Percentiles rank a stretch among this genome's conserved stretches.
Conservation (phyloP, 495 filamentous ascomycete genomes). For the Zalerion maritima region DNA sequence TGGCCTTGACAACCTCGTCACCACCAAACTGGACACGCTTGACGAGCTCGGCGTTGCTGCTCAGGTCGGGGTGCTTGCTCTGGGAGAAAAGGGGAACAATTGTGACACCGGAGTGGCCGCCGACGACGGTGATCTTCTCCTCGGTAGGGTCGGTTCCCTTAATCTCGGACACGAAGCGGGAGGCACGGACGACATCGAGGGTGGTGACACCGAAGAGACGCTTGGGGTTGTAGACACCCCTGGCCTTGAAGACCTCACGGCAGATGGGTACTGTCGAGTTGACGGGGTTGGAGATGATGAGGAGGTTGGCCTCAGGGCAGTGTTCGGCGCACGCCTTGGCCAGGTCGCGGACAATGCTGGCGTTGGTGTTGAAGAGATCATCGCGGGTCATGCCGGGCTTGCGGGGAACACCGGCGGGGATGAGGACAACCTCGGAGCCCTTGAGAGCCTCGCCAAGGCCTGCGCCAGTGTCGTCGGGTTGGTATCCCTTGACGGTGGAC, state of each 20-base stretch:
- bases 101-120: constrained; percentile 94
- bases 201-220: constrained; percentile 98
- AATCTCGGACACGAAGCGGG: constrained; percentile 88
- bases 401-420: constrained; percentile 94
- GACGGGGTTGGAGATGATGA: constrained; percentile 97
- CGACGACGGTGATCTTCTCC: constrained; percentile 90
- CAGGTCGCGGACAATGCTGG: constrained; percentile 95
- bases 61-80: constrained; percentile 71
- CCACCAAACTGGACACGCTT: constrained; percentile 97
- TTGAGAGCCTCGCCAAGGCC: constrained; percentile 67
- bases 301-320: constrained; percentile 82
- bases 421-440: constrained; percentile 84
- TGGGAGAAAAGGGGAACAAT: constrained; percentile 96
- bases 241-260: constrained; percentile 89
- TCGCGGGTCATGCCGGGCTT: constrained; percentile 99
- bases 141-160: constrained; percentile 77
- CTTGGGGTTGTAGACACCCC: constrained; percentile 94
- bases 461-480: constrained; percentile 51
- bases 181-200: constrained; percentile 94
- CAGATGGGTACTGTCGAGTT: constrained; percentile 98
- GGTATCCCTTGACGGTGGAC: constrained; percentile 83
- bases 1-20: constrained; percentile 98
- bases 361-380: constrained; percentile 99
- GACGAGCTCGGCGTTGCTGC: constrained; percentile 61
- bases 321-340: constrained; percentile 88